These are phyloP conservation scores for Solanum appendiculatum DNA, from an alignment of 257 asterid species.

Conservation along the genomic window DNA sequence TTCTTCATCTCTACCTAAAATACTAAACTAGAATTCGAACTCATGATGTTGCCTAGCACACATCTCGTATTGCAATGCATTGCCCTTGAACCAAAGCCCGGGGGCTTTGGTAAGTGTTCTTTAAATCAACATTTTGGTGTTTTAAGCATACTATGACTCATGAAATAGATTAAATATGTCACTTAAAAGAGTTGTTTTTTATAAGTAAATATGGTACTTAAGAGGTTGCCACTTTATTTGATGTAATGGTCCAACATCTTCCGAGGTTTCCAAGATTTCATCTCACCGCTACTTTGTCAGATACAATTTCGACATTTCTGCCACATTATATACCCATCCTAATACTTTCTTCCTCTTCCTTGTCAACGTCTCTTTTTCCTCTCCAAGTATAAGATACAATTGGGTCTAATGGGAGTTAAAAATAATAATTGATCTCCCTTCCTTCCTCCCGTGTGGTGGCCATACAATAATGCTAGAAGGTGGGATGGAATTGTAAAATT, in stretches of 20 bases:
- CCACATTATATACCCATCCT: neutral
- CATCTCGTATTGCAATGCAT: neutral
- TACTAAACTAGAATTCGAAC: neutral
- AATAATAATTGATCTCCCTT: neutral
- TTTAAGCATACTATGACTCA: neutral
- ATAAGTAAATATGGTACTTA: neutral
- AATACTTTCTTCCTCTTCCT: neutral
- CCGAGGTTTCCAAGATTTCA: neutral
- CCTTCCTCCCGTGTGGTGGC: neutral
- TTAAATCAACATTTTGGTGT: neutral
- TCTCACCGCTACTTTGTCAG: neutral
- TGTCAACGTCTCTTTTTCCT: neutral
- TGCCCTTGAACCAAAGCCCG: neutral
- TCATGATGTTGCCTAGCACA: neutral
- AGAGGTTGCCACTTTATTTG: neutral
- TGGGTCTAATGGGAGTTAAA: neutral
- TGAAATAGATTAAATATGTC: neutral
- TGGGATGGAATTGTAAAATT: neutral
- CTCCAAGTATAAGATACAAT: neutral
- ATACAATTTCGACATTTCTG: neutral
- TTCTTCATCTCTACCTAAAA: neutral
- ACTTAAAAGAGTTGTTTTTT: neutral
- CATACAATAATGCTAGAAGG: neutral
- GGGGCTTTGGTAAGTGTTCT: neutral
- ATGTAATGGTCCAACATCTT: neutral